Conservation (phyloP, 768 basidiomycete genomes). For the Holtermannia corniformis region DNA sequence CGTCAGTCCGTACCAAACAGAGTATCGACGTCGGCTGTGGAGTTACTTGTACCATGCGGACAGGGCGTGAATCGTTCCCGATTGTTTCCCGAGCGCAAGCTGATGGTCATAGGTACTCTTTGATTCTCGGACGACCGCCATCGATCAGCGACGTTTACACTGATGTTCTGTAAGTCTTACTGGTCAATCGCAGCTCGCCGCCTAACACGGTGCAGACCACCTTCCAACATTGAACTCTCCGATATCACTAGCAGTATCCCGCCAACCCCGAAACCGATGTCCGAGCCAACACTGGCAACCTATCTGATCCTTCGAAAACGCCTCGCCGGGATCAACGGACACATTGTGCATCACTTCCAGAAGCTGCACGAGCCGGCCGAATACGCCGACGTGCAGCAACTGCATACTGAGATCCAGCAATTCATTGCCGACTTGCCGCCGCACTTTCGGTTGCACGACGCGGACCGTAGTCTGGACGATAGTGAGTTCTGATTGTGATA, state of each 20-base stretch:
- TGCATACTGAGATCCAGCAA: constrained; percentile 75
- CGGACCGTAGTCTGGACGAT: constrained; percentile 31
- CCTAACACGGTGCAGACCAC: constrained; percentile 41
- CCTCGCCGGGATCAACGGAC: constrained; percentile 74
- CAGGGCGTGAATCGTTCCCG: constrained; percentile 48
- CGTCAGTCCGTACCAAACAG: constrained; percentile 54
- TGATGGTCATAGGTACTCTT: constrained; percentile 49
- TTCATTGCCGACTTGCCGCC: constrained; percentile 71
- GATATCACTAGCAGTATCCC: constrained; percentile 21
- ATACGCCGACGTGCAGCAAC: constrained; percentile 68
- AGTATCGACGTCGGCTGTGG: constrained; percentile 88
- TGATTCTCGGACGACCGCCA: constrained; percentile 76
- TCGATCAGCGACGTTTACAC: constrained; percentile 84
- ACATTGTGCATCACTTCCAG: constrained; percentile 87
- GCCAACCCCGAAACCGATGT: constrained; percentile 37
- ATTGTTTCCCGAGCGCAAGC: neutral
- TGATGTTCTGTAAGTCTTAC: constrained; percentile 46
- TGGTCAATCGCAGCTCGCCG: neutral
- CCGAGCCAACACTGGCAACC: constrained; percentile 70
- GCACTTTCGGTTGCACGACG: constrained; percentile 33
- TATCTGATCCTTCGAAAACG: constrained; percentile 80
- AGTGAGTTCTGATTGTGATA: constrained; percentile 41
- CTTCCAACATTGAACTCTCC: constrained; percentile 47
- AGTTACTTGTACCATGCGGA: constrained; percentile 78
- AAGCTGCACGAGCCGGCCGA: constrained; percentile 70